Base-by-base conservation (phyloP, 139 green algal genomes). In the Edaphochlamys debaryana region DNA sequence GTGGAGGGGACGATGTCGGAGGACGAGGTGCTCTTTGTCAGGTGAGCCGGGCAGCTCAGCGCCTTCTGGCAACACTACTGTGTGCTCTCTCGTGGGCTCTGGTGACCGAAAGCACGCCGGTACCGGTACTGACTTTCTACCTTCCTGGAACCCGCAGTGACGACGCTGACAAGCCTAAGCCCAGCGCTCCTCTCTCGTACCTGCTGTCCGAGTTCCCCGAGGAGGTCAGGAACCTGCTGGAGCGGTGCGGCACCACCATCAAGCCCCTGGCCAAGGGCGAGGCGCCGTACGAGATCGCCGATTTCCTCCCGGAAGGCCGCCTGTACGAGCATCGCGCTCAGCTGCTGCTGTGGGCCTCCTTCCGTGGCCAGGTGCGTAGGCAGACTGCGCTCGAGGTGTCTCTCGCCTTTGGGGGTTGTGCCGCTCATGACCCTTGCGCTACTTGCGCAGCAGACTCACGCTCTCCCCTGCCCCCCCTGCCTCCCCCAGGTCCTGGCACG, bases 281-380 rank as follows among this genome's bases (percentile, higher is more conserved):
- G 50, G 45, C 45, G 45, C 45, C 45, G 45, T 32, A 54, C 11
- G 45, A 54, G 45, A 54, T 54, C 11, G 13, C 42, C 3, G 41
- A 95, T 77, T 95, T 95, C 84, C 67, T 79, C 42, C 41, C 82
- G 29, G 71, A 54, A 36, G 86, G 85, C 45, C 45, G 62, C 36
- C 69, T 91, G 69, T 73, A 91, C 69, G 40, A 81, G 32, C 80
- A 91, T 52, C 86, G 90, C 78, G 90, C 87, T 70, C 87, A 98
- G 79, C 79, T 98, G 83, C 93, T 94, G 84, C 79, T 95, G 76
- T 98, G 95, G 95, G 94, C 95, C 41, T 95, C 91, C n/a, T 94
- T 94, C 87, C 82, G 95, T 7, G 92, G 93, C 30, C 95, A 98
- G 87, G 45, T 54, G 70, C n/a, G n/a, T n/a, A n/a, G n/a, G n/a